Evolutionary conservation across 768 basidiomycete genomes (phyloP).

Genomic region (Gymnopilus junonius): DNA sequence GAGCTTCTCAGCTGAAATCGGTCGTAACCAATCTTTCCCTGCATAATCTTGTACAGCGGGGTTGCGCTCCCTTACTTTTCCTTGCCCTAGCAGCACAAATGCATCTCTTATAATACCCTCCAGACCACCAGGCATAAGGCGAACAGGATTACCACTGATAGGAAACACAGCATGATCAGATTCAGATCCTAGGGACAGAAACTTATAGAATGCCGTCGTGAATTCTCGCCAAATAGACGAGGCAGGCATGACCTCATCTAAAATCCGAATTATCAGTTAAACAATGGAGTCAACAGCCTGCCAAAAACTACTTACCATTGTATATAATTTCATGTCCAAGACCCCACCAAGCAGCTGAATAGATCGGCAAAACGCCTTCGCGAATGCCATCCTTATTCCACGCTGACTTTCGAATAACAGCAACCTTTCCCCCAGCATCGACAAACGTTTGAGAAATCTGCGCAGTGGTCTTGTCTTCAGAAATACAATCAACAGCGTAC

Average conservation of each 20-base stretch:
- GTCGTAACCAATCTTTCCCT: slow-evolving; percentile 27
- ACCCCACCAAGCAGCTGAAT: slow-evolving; percentile 37
- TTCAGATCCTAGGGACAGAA: slow-evolving; percentile 25
- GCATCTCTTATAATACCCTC: slow-evolving; percentile 29
- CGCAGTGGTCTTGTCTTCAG: slow-evolving; percentile 33
- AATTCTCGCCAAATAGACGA: slow-evolving; percentile 30
- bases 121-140: slow-evolving; percentile 38
- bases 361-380: slow-evolving; percentile 29
- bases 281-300: neutral
- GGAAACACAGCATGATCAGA: slow-evolving; percentile 24
- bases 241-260: slow-evolving; percentile 29
- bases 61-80: slow-evolving; percentile 30
- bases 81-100: slow-evolving; percentile 32
- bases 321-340: slow-evolving; percentile 36
- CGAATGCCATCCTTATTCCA: slow-evolving; percentile 31
- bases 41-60: neutral
- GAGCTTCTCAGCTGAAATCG: slow-evolving; percentile 36
- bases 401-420: slow-evolving; percentile 30
- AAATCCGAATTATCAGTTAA: neutral
- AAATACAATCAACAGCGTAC: slow-evolving; percentile 38
- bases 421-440: slow-evolving; percentile 32
- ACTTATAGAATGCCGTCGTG: slow-evolving; percentile 36
- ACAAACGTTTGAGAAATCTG: slow-evolving; percentile 33
- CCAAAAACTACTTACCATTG: slow-evolving; percentile 24
- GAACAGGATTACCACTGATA: slow-evolving; percentile 29